A percentile compares a stretch with the other conserved stretches of the same genome.
phyloP scores from a whole-genome alignment of 805 yeast genomes.

The Starmerella etchellsii region DNA sequence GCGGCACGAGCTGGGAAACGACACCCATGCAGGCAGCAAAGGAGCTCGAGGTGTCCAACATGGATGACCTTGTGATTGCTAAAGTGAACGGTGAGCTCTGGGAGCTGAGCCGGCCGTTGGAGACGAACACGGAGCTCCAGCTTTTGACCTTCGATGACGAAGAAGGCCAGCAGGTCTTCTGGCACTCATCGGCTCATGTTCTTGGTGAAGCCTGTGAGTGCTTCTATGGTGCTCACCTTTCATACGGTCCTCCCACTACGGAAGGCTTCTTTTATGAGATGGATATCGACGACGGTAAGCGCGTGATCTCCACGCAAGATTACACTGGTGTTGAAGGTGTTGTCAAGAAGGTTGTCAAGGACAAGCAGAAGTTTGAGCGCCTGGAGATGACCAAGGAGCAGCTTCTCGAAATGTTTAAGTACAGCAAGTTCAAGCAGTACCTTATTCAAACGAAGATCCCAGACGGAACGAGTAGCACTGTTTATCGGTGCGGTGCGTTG shows the following conservation, averaged over 20 bases:
- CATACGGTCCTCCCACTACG: slow-evolving; percentile 92
- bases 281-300: slow-evolving; percentile 65
- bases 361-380: slow-evolving; percentile 28
- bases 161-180: slow-evolving; percentile 92
- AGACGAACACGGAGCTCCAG: slow-evolving; percentile 53
- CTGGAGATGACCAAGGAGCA: slow-evolving; percentile 85
- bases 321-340: slow-evolving; percentile 24
- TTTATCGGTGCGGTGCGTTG: slow-evolving; percentile 93
- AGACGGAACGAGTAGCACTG: slow-evolving; percentile 91
- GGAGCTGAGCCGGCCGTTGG: slow-evolving; percentile 93
- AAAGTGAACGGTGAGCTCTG: slow-evolving; percentile 83
- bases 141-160: slow-evolving; percentile 81
- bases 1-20: slow-evolving; percentile 79
- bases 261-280: slow-evolving; percentile 98
- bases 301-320: slow-evolving; percentile 67
- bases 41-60: slow-evolving; percentile 71
- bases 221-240: slow-evolving; percentile 85
- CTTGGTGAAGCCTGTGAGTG: slow-evolving; percentile 97
- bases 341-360: slow-evolving; percentile 7
- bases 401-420: slow-evolving; percentile 79
- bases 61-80: slow-evolving; percentile 81
- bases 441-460: slow-evolving; percentile 80
- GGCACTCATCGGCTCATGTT: slow-evolving; percentile 99
- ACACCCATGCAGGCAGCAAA: slow-evolving; percentile 77
- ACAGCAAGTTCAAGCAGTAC: slow-evolving; percentile 90